Conservation (phyloP, 2,329 filamentous ascomycete species). For the Penicillium corylophilum region DNA sequence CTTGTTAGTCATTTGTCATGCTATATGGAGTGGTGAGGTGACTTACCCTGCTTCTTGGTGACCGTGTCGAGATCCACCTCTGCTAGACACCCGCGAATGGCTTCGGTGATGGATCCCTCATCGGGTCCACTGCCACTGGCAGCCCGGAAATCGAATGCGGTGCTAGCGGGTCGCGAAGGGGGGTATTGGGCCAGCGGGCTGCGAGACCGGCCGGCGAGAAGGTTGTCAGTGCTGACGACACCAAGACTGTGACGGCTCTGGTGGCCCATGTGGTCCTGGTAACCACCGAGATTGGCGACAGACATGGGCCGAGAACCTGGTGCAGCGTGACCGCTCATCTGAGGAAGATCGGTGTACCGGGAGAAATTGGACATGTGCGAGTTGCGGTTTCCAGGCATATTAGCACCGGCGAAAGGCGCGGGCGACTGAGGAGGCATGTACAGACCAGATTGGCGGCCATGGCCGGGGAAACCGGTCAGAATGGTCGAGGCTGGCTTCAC, state of each 20-base stretch:
- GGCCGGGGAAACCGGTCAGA: slow-evolving; percentile 75
- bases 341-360: slow-evolving; percentile 63
- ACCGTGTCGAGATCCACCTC: slow-evolving; percentile 96
- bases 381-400: slow-evolving; percentile 54
- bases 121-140: slow-evolving; percentile 62
- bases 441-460: slow-evolving; percentile 53
- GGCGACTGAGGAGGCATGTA: slow-evolving; percentile 85
- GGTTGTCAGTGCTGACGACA: slow-evolving; percentile 48
- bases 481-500: slow-evolving; percentile 83
- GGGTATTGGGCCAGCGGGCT: slow-evolving; percentile 51
- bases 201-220: slow-evolving; percentile 41
- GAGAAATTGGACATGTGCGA: slow-evolving; percentile 70
- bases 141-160: slow-evolving; percentile 58
- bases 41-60: slow-evolving; percentile 86
- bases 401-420: slow-evolving; percentile 62
- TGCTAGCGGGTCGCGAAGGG: slow-evolving; percentile 53
- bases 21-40: not conserved
- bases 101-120: slow-evolving; percentile 77
- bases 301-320: slow-evolving; percentile 56
- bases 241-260: slow-evolving; percentile 45
- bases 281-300: slow-evolving; percentile 55
- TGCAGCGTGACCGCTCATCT: slow-evolving; percentile 34
- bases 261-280: slow-evolving; percentile 38
- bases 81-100: slow-evolving; percentile 75
- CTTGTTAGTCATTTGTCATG: slow-evolving; percentile 1